These are phyloP conservation scores for Chalaropsis ovoidea DNA, from an alignment of 2,329 filamentous ascomycete species.

Conservation along the genomic window DNA sequence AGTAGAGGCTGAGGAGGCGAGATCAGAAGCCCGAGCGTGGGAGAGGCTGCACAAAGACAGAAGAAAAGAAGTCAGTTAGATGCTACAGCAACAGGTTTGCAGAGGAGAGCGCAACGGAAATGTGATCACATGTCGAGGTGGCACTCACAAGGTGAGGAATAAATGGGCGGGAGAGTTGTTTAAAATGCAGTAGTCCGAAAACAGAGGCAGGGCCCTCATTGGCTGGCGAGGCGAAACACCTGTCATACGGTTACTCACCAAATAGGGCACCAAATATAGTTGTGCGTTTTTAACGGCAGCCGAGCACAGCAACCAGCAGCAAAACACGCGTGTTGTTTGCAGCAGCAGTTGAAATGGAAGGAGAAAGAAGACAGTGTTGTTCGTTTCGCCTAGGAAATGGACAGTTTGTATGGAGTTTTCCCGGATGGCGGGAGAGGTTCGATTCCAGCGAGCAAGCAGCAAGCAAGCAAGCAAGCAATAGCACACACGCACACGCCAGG, in stretches of 20 bases:
- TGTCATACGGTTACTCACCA: slow-evolving; percentile 18
- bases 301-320: slow-evolving; percentile 4
- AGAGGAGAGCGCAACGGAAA: background rate
- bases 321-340: too few relatives aligned
- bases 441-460: too few relatives aligned
- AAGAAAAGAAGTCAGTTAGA: background rate
- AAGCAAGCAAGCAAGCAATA: too few relatives aligned
- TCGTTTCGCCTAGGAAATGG: too few relatives aligned
- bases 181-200: slow-evolving; percentile 1
- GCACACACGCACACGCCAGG: too few relatives aligned
- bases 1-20: too few relatives aligned
- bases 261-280: slow-evolving; percentile 20
- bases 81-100: background rate
- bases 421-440: too few relatives aligned
- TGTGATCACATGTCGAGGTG: slow-evolving; percentile 3
- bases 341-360: background rate
- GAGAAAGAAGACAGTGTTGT: background rate
- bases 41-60: background rate
- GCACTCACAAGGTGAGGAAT: background rate
- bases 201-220: slow-evolving; percentile 10
- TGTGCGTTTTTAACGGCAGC: background rate
- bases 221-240: background rate
- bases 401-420: too few relatives aligned
- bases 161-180: slow-evolving; percentile 6
- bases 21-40: too few relatives aligned